Evolutionary conservation across 2,329 filamentous ascomycete species (phyloP).

Genomic region (Sphaerulina vaccinii): DNA sequence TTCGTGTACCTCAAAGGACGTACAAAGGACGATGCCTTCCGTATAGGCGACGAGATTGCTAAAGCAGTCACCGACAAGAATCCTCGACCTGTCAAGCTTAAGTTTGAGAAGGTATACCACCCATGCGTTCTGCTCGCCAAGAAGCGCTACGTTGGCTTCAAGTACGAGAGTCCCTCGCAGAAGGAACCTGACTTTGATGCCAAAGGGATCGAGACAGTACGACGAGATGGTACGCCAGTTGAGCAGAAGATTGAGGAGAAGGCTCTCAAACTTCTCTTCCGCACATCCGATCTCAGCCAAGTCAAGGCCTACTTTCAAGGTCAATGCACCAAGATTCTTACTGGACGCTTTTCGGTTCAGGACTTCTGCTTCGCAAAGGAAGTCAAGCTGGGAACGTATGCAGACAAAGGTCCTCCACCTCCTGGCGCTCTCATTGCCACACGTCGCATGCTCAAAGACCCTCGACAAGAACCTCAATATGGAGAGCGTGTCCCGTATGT

Average conservation of each 20-base stretch:
- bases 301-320: constrained; percentile 87
- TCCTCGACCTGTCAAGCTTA: constrained; percentile 87
- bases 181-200: constrained; percentile 86
- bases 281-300: constrained; percentile 81
- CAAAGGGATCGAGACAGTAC: constrained; percentile 96
- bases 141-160: constrained; percentile 97
- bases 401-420: constrained; percentile 73
- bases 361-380: constrained; percentile 96
- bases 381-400: constrained; percentile 86
- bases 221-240: constrained; percentile 88
- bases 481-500: constrained; percentile 95
- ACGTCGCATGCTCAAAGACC: constrained; percentile 80
- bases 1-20: constrained; percentile 88
- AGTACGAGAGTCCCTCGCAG: constrained; percentile 80
- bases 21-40: constrained; percentile 83
- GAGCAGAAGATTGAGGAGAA: constrained; percentile 97
- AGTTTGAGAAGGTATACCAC: constrained; percentile 98
- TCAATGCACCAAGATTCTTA: constrained; percentile 91
- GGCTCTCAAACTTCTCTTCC: constrained; percentile 82
- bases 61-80: constrained; percentile 84
- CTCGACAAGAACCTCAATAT: constrained; percentile 85
- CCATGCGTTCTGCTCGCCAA: constrained; percentile 93
- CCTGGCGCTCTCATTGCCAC: constrained; percentile 87
- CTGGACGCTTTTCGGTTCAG: constrained; percentile 80
- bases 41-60: constrained; percentile 89